These are phyloP conservation scores for Ceratocystis cubensis DNA, from an alignment of 2,329 filamentous ascomycete species.

Conservation along the genomic window DNA sequence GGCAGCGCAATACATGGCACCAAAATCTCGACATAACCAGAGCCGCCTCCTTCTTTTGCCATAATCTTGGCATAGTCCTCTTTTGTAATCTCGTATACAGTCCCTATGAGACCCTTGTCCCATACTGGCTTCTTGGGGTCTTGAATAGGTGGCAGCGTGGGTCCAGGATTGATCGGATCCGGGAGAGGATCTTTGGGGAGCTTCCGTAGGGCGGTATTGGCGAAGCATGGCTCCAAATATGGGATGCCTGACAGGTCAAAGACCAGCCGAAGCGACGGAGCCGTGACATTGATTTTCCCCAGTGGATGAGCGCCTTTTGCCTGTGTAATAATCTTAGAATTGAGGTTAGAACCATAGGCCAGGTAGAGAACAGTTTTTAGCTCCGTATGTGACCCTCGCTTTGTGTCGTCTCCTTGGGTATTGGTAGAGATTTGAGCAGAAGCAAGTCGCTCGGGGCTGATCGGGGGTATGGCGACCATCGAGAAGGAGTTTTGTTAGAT, in stretches of 20 bases:
- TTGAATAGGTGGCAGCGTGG: slow-evolving; percentile 17
- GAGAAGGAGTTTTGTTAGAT: not conserved
- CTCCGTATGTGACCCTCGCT: slow-evolving; percentile 8
- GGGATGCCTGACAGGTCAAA: slow-evolving; percentile 81
- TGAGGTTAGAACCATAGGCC: slow-evolving; percentile 87
- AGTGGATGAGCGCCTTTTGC: slow-evolving; percentile 67
- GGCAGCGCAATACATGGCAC: slow-evolving; percentile 65
- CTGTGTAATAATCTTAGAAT: slow-evolving; percentile 65
- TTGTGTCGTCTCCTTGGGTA: slow-evolving; percentile 22
- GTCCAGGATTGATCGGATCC: slow-evolving; percentile 23
- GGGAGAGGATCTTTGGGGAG: slow-evolving; percentile 31
- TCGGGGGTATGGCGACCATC: slow-evolving; percentile 23
- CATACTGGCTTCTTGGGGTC: slow-evolving; percentile 34
- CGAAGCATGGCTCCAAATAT: slow-evolving; percentile 85
- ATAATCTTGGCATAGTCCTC: slow-evolving; percentile 77
- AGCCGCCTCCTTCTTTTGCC: slow-evolving; percentile 76
- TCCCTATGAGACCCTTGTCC: slow-evolving; percentile 75
- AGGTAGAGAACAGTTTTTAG: slow-evolving; percentile 56
- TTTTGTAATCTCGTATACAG: slow-evolving; percentile 86
- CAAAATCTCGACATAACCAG: slow-evolving; percentile 70
- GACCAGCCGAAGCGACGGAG: slow-evolving; percentile 62
- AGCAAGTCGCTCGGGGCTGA: slow-evolving; percentile 31
- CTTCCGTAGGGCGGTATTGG: slow-evolving; percentile 58
- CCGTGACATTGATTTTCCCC: slow-evolving; percentile 67
- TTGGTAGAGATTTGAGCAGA: slow-evolving; percentile 24